A percentile compares a stretch with the other conserved stretches of the same genome.
Evolutionary conservation across 345 rosid species (phyloP).

Genomic region (Syzygium grande): DNA sequence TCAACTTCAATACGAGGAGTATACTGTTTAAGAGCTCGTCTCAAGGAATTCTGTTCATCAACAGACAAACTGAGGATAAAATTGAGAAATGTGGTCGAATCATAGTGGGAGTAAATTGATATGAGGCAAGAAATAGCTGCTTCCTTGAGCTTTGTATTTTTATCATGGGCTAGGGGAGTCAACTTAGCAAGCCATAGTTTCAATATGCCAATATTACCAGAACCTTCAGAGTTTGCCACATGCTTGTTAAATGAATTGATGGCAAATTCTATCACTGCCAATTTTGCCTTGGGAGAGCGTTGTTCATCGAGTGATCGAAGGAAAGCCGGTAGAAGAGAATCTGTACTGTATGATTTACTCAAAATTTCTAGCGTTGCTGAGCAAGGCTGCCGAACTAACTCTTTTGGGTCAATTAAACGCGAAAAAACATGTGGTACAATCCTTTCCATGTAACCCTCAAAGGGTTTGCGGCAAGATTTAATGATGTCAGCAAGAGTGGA

Average conservation of each 20-base stretch:
- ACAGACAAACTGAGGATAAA: constrained; percentile 91
- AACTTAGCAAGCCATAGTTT: constrained; percentile 95
- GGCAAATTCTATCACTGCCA: constrained; percentile 95
- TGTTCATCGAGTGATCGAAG: constrained; percentile 98
- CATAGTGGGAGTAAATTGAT: constrained; percentile 86
- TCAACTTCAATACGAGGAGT: constrained; percentile 99
- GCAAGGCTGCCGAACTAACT: constrained; percentile 93
- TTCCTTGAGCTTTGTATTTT: constrained; percentile 92
- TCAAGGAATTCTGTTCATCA: constrained; percentile 92
- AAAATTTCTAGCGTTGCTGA: constrained; percentile 88
- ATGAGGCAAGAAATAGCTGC: constrained; percentile 89
- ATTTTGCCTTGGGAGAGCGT: constrained; percentile 95
- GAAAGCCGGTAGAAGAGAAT: constrained; percentile 87
- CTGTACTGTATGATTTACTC: constrained; percentile 82
- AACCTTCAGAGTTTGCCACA: constrained; percentile 68
- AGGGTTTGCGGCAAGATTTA: constrained; percentile 94
- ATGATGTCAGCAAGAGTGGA: constrained; percentile 91
- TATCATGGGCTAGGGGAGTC: constrained; percentile 77
- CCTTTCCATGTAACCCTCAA: constrained; percentile 97
- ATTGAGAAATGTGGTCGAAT: constrained; percentile 82
- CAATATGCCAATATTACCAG: constrained; percentile 76
- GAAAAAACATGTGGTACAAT: constrained; percentile 96
- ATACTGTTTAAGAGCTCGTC: constrained; percentile 85
- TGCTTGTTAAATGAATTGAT: constrained; percentile 84
- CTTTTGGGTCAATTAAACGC: constrained; percentile 93